These are phyloP conservation scores for Sambucus nigra DNA, from an alignment of 129 eudicot genomes.

Conservation along the genomic window DNA sequence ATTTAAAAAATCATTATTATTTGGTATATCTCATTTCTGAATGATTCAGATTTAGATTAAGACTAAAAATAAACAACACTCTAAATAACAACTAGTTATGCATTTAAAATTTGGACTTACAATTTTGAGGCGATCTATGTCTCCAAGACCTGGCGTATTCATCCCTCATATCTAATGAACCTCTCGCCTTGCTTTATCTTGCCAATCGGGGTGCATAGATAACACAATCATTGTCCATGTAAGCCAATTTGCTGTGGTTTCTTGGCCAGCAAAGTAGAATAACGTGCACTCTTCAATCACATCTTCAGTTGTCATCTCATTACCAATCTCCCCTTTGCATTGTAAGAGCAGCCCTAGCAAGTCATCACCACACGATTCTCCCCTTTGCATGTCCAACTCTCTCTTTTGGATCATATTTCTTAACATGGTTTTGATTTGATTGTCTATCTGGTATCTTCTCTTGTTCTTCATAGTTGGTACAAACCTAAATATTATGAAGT, in stretches of 20 bases:
- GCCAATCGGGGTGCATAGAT: conserved; percentile 31
- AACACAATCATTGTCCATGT: conserved; percentile 37
- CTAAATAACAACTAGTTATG: background rate
- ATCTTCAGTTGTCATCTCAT: conserved; percentile 23
- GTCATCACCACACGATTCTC: conserved; percentile 27
- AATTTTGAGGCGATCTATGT: conserved; percentile 22
- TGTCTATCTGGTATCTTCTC: conserved; percentile 23
- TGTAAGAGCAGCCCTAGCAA: conserved; percentile 29
- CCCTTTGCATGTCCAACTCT: conserved; percentile 16
- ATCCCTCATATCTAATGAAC: conserved; percentile 21
- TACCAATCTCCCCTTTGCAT: conserved; percentile 6
- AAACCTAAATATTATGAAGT: conserved; percentile 30
- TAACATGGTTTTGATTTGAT: conserved; percentile 14
- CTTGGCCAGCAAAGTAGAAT: conserved; percentile 45
- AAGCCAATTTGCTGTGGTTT: conserved; percentile 29
- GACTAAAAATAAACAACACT: too few species aligned
- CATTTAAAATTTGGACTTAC: conserved; percentile 14
- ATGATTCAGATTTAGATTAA: too few species aligned
- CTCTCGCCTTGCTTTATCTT: conserved; percentile 32
- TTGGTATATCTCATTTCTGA: too few species aligned
- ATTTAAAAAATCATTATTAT: too few species aligned
- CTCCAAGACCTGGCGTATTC: conserved; percentile 20
- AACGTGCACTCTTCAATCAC: conserved; percentile 36
- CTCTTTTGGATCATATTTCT: conserved; percentile 21
- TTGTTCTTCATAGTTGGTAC: conserved; percentile 29